Evolutionary conservation across 2,329 filamentous ascomycete genomes (phyloP).

Genomic region (Raffaelea albimanens): DNA sequence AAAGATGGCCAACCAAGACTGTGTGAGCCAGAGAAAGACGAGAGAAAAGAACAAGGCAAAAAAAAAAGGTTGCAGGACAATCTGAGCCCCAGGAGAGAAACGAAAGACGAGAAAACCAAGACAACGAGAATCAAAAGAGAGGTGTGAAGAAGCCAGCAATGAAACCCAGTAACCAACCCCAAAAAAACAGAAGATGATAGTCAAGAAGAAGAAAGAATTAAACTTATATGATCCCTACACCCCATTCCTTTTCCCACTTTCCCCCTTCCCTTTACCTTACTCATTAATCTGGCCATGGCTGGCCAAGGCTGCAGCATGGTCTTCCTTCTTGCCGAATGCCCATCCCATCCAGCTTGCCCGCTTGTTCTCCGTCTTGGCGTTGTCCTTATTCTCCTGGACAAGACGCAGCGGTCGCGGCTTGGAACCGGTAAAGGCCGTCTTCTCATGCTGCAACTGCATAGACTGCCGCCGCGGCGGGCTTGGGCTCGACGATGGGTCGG

Average conservation of each 20-base stretch:
- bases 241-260: too few species aligned
- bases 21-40: neutral
- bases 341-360: constrained; percentile 58
- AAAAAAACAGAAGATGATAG: too few species aligned
- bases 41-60: neutral
- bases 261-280: constrained; percentile 5
- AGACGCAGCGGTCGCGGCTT: constrained; percentile 80
- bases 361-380: constrained; percentile 41
- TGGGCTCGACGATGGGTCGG: constrained; percentile 19
- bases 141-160: too few species aligned
- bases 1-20: neutral
- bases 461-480: constrained; percentile 39
- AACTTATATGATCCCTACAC: too few species aligned
- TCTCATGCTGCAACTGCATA: constrained; percentile 31
- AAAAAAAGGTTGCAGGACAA: neutral
- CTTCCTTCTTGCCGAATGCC: constrained; percentile 44
- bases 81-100: neutral
- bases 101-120: constrained; percentile 1
- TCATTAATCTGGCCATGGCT: constrained; percentile 7
- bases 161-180: too few species aligned
- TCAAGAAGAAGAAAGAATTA: too few species aligned
- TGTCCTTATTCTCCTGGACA: constrained; percentile 65
- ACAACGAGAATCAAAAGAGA: too few species aligned
- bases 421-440: constrained; percentile 51
- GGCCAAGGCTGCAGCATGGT: constrained; percentile 1